Percentiles rank a stretch among this genome's conserved stretches.
phyloP scores from a whole-genome alignment of 768 basidiomycete species.

The Butyriboletus loyo region DNA sequence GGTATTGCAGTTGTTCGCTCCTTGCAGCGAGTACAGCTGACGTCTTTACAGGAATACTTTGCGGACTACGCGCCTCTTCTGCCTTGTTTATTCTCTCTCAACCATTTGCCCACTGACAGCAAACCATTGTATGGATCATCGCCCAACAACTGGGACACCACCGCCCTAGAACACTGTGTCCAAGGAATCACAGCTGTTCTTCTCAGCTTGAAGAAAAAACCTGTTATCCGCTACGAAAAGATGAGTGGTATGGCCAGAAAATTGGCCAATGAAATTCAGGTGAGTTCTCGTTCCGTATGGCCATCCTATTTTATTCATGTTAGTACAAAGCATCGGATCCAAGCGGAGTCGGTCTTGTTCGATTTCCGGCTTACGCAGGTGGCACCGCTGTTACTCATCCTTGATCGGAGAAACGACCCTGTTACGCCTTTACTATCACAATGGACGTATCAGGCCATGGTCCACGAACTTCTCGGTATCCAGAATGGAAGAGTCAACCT shows the following conservation, averaged over 20 bases:
- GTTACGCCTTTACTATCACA: constrained; percentile 94
- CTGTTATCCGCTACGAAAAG: constrained; percentile 88
- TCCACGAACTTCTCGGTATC: constrained; percentile 92
- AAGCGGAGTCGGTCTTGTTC: constrained; percentile 79
- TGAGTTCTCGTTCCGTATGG: constrained; percentile 26
- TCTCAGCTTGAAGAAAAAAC: constrained; percentile 94
- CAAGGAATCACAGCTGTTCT: constrained; percentile 83
- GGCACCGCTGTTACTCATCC: constrained; percentile 83
- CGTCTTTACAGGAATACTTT: constrained; percentile 79
- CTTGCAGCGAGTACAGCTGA: neutral
- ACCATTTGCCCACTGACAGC: constrained; percentile 61
- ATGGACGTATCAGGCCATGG: constrained; percentile 99
- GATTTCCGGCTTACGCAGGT: constrained; percentile 90
- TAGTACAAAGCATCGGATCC: constrained; percentile 64
- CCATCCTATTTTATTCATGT: constrained; percentile 3
- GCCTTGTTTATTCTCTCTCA: constrained; percentile 84
- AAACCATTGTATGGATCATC: constrained; percentile 71
- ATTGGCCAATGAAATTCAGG: constrained; percentile 82
- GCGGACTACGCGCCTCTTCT: constrained; percentile 91
- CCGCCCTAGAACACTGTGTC: constrained; percentile 73
- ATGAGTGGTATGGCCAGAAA: constrained; percentile 93
- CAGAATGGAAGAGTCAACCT: constrained; percentile 91
- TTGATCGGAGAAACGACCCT: constrained; percentile 95
- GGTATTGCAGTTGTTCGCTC: constrained; percentile 43
- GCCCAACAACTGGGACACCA: constrained; percentile 68